Evolutionary conservation across 2,329 filamentous ascomycete genomes (phyloP).

Genomic region (Paramyrothecium sp.): DNA sequence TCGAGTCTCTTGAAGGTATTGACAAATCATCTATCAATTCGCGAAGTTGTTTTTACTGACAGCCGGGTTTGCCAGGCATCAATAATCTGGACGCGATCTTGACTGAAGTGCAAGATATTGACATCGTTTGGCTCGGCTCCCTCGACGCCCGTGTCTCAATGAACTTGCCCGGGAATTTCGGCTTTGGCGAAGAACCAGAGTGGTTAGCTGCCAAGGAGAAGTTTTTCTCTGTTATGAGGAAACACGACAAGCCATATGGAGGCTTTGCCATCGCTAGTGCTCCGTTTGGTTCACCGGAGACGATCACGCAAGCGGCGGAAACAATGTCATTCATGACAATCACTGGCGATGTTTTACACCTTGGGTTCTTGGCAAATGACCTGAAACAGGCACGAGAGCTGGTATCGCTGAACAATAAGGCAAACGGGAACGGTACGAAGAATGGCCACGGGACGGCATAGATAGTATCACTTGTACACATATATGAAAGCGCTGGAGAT

Average conservation of each 20-base stretch:
- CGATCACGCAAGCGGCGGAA: constrained; percentile 19
- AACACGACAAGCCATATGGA: constrained; percentile 42
- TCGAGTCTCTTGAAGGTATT: constrained; percentile 34
- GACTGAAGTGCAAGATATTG: constrained; percentile 42
- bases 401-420: neutral
- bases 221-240: constrained; percentile 37
- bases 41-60: neutral
- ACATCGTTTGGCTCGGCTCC: constrained; percentile 44
- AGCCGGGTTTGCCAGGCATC: constrained; percentile 25
- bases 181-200: constrained; percentile 35
- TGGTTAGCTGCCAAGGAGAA: constrained; percentile 36
- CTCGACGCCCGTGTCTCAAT: constrained; percentile 44
- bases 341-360: constrained; percentile 20
- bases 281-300: constrained; percentile 20
- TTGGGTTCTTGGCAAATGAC: constrained; percentile 16
- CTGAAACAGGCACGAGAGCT: constrained; percentile 11
- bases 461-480: no score
- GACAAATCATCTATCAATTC: neutral
- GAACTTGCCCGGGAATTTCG: constrained; percentile 33
- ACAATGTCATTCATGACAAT: constrained; percentile 20
- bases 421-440: neutral
- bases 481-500: no score
- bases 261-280: constrained; percentile 27
- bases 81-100: constrained; percentile 49
- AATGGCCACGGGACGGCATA: no score